Evolutionary conservation across 306 rosid genomes (phyloP), one percentile per base, ranked within the genome.

Genomic region (Aeschynomene evenia): DNA sequence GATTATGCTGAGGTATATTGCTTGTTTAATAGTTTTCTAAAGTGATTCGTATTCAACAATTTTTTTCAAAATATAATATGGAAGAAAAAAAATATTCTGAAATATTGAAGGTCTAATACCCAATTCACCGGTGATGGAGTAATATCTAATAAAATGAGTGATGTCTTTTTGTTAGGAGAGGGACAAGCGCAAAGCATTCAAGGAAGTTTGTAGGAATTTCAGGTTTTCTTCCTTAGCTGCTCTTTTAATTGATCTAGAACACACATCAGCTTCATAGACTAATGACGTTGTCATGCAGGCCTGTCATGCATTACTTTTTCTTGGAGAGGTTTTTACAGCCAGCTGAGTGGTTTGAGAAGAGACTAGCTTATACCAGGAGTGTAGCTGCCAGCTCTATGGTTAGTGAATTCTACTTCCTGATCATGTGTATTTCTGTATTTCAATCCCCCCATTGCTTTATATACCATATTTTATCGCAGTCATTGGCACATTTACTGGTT

Each of bases 311-410:
- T 82, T 75, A 86, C 79, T 90, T 93, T 86, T 93, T 93, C 91
- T 81, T 90, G 85, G 98, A 90, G 80, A 93, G 98, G 68, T 93
- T 93, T 67, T 63, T 85, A 74, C 95, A 90, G 75, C 94, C 97
- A 45, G 88, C 96, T 61, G 93, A 90, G 73, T 93, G 98, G 98
- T 90, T 90, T 83, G 97, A 90, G 82, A 90, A 90, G 88, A 88
- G 98, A 75, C 93, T 93, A 73, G 91, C 96, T 20, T 90, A 88
- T 73, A 82, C 96, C 11, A 79, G 96, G 73, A 93, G 96, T 73
- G 94, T 93, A 75, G 98, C 98, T 71, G 85, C 97, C 58, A 93
- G 98, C 82, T 93, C 97, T 74, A 93, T 93, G 98, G 98, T 83
- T 34, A 77, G 85, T 83, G 61, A 60, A 73, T 73, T 79, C 19